phyloP scores from a whole-genome alignment of 148 eudicot genomes.

The Rhododendron henanense region DNA sequence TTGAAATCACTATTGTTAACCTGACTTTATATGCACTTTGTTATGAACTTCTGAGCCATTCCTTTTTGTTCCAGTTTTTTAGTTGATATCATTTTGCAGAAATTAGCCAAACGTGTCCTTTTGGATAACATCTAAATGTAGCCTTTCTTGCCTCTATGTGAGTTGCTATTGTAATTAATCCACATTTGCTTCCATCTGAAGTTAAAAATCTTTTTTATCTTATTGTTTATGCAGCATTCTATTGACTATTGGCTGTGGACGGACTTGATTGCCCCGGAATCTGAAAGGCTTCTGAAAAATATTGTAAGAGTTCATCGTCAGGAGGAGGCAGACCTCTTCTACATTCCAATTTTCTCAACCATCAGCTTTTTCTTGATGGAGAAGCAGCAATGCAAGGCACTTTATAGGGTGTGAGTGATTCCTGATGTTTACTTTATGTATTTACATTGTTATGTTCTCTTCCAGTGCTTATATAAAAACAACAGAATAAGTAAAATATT shows the following conservation, averaged over 20 bases:
- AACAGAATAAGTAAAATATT: background rate
- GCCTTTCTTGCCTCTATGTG: too few relatives aligned
- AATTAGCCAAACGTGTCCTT: too few relatives aligned
- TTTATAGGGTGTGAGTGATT: conserved; percentile 99
- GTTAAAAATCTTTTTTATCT: too few relatives aligned
- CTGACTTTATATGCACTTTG: too few relatives aligned
- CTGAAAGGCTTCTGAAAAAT: conserved; percentile 64
- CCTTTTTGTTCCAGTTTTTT: too few relatives aligned
- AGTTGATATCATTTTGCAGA: too few relatives aligned
- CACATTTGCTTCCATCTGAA: too few relatives aligned
- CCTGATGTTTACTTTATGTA: conserved; percentile 16
- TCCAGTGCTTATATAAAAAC: background rate
- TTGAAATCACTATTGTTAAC: background rate
- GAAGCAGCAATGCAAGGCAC: conserved; percentile 94
- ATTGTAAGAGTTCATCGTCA: conserved; percentile 72
- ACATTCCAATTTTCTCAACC: conserved; percentile 91
- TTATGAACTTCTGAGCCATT: too few relatives aligned
- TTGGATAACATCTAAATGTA: too few relatives aligned
- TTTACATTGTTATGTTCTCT: background rate
- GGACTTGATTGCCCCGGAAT: conserved; percentile 85
- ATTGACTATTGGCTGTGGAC: conserved; percentile 97
- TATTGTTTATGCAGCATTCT: conserved; percentile 64
- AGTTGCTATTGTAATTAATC: too few relatives aligned
- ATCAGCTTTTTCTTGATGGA: conserved; percentile 92
- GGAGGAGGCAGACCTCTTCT: conserved; percentile 88